Evolutionary conservation across 1,139 yeast genomes (phyloP).

Genomic region (Geotrichum restrictum): DNA sequence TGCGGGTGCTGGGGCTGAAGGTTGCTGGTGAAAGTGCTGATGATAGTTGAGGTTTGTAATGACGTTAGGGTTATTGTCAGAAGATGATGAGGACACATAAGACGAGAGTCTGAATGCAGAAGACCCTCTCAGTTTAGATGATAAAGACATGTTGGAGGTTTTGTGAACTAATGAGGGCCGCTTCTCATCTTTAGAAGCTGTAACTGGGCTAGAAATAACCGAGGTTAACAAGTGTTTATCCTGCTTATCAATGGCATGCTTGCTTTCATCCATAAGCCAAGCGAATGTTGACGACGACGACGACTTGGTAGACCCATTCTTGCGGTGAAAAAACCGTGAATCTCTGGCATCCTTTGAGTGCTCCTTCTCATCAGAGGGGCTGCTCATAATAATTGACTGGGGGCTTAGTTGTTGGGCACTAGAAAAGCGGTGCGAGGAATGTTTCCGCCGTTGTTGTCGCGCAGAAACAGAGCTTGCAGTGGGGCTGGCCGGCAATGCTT

Average conservation of each 20-base stretch:
- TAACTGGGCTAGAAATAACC: neutral
- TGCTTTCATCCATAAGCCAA: conserved; percentile 8
- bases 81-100: neutral
- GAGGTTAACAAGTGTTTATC: neutral
- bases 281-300: conserved; percentile 10
- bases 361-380: conserved; percentile 3
- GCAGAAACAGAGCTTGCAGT: neutral
- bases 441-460: neutral
- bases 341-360: neutral
- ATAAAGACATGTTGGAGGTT: conserved; percentile 11
- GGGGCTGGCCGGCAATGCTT: too few species aligned
- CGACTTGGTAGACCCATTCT: conserved; percentile 10
- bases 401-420: neutral
- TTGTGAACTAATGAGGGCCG: conserved; percentile 13
- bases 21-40: conserved; percentile 3
- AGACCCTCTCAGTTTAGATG: conserved; percentile 8
- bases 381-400: neutral
- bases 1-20: neutral
- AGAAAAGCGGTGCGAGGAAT: conserved; percentile 4
- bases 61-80: conserved; percentile 5
- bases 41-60: conserved; percentile 10
- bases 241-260: neutral
- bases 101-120: conserved; percentile 13
- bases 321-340: conserved; percentile 12
- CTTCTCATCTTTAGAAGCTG: conserved; percentile 1